Base-by-base conservation (phyloP, 2,329 filamentous ascomycete genomes). In the Clathrospora elynae region DNA sequence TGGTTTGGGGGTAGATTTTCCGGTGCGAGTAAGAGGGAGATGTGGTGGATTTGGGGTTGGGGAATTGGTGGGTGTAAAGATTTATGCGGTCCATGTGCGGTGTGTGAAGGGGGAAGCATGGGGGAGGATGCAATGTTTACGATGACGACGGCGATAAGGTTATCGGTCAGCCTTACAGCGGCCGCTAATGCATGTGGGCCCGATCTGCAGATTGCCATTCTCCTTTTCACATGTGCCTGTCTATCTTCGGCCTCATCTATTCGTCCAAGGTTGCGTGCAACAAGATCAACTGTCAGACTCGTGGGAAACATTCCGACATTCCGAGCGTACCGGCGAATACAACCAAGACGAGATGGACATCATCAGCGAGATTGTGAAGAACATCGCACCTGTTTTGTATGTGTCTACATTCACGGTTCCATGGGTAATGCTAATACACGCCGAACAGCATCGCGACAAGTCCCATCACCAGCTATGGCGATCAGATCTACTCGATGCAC, bases 401-500 rank as follows among this genome's bases (percentile, higher is more conserved):
- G 59, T 42, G 3, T 6, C 6, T 19, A 3, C n/a, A n/a, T n/a
- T n/a, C n/a, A n/a, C n/a, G n/a, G n/a, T n/a, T n/a, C n/a, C n/a
- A n/a, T n/a, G n/a, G n/a, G n/a, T n/a, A n/a, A n/a, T n/a, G n/a
- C n/a, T n/a, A n/a, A n/a, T n/a, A 32, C 19, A 20, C 16, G 19
- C 12, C 39, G 6, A 6, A 32, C 57, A 82, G 79, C 66, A 76
- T 86, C 49, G 73, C 84, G 37, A 77, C 80, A 6, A 84, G 82
- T 6, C 83, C 83, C 6, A 69, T 86, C 46, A 85, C 82, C 35
- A 83, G 80, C 55, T 86, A 86, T 71, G 77, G 80, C 48, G 83
- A 86, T 66, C 83, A 86, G 62, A 85, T 85, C 62, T 76, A 82
- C 64, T 81, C 78, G 55, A 85, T 85, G 60, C 78, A 84, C 68